Evolutionary conservation across 2,329 filamentous ascomycete species (phyloP), one percentile per base, ranked within the genome.

Genomic region (Penicillium sp.): DNA sequence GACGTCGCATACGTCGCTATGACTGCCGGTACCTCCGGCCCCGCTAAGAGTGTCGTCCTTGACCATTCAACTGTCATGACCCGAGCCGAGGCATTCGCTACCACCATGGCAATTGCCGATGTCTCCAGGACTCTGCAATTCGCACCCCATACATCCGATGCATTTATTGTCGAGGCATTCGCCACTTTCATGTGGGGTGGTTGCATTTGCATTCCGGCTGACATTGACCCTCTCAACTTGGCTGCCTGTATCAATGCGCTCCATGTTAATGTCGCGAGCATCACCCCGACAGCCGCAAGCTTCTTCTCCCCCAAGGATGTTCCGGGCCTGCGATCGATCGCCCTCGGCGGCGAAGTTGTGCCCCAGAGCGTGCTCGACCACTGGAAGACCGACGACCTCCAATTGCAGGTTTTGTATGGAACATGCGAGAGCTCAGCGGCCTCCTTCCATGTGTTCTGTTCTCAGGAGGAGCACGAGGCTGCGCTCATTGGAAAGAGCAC

Each of bases 211-310:
- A 75, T 81, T 2, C 77, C 78, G 0, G 72, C 72, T 47, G 64
- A 76, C 60, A 60, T 72, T 40, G 75, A 80, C 13, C 78, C 75
- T 72, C 75, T 73, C 1, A 79, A 81, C 60, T 77, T 87, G 64
- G 83, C 83, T 0, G 76, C 80, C 0, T 75, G 81, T 0, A 75
- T 86, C 57, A 74, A 54, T 55, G 74, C 16, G 40, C 75, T 54
- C 32, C 61, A 66, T 18, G 65, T 63, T 59, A 69, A 61, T 63
- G 65, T 46, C 61, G 63, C 58, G 54, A 78, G 61, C 63, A 71
- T 65, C 65, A 77, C 61, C 54, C 71, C 67, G 50, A 73, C 64
- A 3, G 35, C 61, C 0, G 67, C 63, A 2, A 59, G 44, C 7
- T 53, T 52, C 12, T 32, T 69, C 39, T 59, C 16, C 12, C 74